Conservation (phyloP, 2,329 filamentous ascomycete genomes). For the Xylariaceae sp. region DNA sequence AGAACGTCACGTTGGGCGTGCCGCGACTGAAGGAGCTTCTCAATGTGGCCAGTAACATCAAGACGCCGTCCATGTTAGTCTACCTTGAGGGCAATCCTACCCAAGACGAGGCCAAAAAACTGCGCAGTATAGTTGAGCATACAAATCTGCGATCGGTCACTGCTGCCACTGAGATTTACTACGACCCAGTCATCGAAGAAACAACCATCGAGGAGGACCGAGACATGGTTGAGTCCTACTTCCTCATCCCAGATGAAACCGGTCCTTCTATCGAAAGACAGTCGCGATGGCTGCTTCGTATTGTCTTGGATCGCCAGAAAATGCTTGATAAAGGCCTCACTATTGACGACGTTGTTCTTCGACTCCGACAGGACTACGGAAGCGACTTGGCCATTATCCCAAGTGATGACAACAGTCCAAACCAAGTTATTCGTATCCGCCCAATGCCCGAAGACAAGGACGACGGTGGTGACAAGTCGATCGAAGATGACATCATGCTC, state of each 20-base stretch:
- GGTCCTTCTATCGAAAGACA: constrained; percentile 63
- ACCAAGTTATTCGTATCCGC: constrained; percentile 90
- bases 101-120: constrained; percentile 76
- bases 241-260: constrained; percentile 81
- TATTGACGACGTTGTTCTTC: constrained; percentile 84
- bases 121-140: constrained; percentile 89
- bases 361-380: constrained; percentile 85
- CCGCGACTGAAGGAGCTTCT: constrained; percentile 99
- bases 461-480: constrained; percentile 57
- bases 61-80: constrained; percentile 95
- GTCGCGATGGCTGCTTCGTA: constrained; percentile 92
- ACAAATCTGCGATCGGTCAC: constrained; percentile 91
- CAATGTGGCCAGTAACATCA: constrained; percentile 96
- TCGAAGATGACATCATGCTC: constrained; percentile 87
- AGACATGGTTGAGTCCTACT: constrained; percentile 97
- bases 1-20: constrained; percentile 99
- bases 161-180: constrained; percentile 91
- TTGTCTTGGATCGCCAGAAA: constrained; percentile 89
- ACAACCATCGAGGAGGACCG: constrained; percentile 84
- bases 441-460: constrained; percentile 66
- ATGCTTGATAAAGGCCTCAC: constrained; percentile 90
- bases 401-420: constrained; percentile 95
- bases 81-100: constrained; percentile 66
- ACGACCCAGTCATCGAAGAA: constrained; percentile 82
- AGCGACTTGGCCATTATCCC: constrained; percentile 88